Base-by-base conservation (phyloP, 2,329 filamentous ascomycete genomes). In the Ceratocystis variospora region DNA sequence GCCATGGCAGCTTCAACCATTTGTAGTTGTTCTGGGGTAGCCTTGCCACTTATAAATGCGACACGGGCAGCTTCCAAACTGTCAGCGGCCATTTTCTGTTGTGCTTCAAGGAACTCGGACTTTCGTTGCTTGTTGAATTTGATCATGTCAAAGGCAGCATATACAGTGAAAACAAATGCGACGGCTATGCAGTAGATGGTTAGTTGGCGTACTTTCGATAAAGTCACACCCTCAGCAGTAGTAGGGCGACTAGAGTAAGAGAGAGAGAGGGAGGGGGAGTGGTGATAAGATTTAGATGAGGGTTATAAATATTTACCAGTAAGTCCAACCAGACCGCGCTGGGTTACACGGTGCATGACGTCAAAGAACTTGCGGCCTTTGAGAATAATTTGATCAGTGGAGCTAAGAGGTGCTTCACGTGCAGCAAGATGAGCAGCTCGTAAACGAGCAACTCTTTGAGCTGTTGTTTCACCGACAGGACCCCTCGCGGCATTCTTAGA, bases 381-480 rank as follows among this genome's bases (percentile, higher is more conserved):
- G 67, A 78, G 77, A 64, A 84, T 75, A 50, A 83, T 65, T 64
- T 74, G 76, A 72, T 85, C 83, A 66, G 81, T 74, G 68, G 73
- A 75, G 69, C 82, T 84, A 61, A 82, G 74, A 71, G 80, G 76
- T 25, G 84, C 82, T 70, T 81, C 79, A 74, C 83, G 83, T 59
- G 86, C 84, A n/a, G 84, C 84, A 67, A 84, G 79, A 73, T 87
- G 85, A 68, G 86, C 85, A 59, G 85, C 84, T 65, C 87, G 80
- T 71, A 90, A 77, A 68, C 87, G 80, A 69, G 83, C 81, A 45
- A 90, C 87, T 71, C 86, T 84, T 76, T 89, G 82, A 73, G 85
- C 83, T 62, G 87, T 82, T 1, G 86, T 87, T 76, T 90, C 87
- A 69, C 77, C 74, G 66, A 75, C 68, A 73, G 71, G 70, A 72